Evolutionary conservation across 2,329 filamentous ascomycete genomes (phyloP), one percentile per base, ranked within the genome.

Genomic region (Ambrosiella cleistominuta): DNA sequence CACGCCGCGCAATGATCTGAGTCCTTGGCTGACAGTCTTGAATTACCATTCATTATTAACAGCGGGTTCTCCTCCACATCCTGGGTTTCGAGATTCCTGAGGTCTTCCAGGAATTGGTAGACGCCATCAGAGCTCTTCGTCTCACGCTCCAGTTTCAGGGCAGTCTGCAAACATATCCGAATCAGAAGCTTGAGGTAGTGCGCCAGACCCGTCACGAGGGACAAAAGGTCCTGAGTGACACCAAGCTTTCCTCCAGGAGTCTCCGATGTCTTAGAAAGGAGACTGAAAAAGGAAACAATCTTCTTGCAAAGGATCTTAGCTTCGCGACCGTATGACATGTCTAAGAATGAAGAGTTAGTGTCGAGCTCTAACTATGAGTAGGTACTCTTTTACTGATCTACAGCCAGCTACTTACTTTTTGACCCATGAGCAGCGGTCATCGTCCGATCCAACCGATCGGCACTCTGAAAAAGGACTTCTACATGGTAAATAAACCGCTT

Each of bases 271-370:
- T 95, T 95, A 5, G 91, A 95, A 7, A 98, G 76, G 15, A 98
- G 75, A 11, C 89, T 89, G 69, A 98, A 98, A 74, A 98, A 98
- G 35, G 91, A 88, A 5, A 98, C 93, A 57, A 98, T 95, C 71
- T 98, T 98, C 71, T 98, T 98, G 75, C 93, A 98, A n/a, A 98
- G 80, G 55, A 98, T 77, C 71, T 98, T 98, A n/a, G 93, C 87
- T 73, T 98, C 93, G 65, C 93, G 83, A 15, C 86, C 86, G 68
- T 97, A 98, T 8, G 89, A 88, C 61, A 98, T 77, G 62, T 86
- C 89, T 86, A 67, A 56, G 17, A 27, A 58, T 45, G 44, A 54
- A 37, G 40, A 54, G 11, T 27, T 27, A 27, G 50, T 37, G 11
- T 35, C 15, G 42, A n/a, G 35, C 13, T 47, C n/a, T 9, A 19